Evolutionary conservation across 1,284 basidiomycete species (phyloP), one percentile per base, ranked within the genome.

Genomic region (Sporisorium iseilematis-ciliati): DNA sequence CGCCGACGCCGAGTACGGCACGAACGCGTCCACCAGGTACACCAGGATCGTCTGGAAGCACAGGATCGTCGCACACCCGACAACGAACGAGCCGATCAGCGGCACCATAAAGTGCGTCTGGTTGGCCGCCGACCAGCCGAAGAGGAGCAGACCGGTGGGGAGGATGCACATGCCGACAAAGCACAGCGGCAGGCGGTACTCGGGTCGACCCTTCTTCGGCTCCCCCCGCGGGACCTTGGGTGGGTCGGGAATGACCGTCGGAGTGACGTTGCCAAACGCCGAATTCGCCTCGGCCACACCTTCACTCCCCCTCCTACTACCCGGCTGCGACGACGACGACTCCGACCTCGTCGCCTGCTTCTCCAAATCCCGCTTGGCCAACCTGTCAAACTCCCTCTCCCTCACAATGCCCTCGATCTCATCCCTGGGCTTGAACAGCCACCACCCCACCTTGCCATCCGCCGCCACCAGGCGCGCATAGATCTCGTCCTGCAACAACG

Each of bases 141-240:
- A 87, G n/a, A 86, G 77, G 52, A 87, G 65, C 2, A 88, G 70
- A 7, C 87, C 87, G 20, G 84, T 50, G 2, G 87, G 87, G 62
- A 87, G 86, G 54, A 87, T 75, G 52, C 85, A 61, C 87, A 88
- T 88, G 8, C 87, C 88, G 3, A 86, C 81, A 38, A 87, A 84
- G 38, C 86, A 86, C 25, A 86, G 79, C 14, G 87, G 85, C 21
- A 87, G 85, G 65, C 80, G 65, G 49, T 66, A 82, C 56, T 82
- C 80, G 0, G 80, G 80, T 33, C 71, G 50, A 14, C 81, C 81
- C 40, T 80, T 74, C 12, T 75, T 71, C 1, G 49, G 41, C 20
- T 51, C 59, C 11, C n/a, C n/a, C n/a, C n/a, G n/a, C n/a, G n/a
- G n/a, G n/a, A 46, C 43, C 16, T 42, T 21, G 6, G 21, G 61